phyloP scores from a whole-genome alignment of 2,329 filamentous ascomycete species.

The Dendrostoma leiphaemia region DNA sequence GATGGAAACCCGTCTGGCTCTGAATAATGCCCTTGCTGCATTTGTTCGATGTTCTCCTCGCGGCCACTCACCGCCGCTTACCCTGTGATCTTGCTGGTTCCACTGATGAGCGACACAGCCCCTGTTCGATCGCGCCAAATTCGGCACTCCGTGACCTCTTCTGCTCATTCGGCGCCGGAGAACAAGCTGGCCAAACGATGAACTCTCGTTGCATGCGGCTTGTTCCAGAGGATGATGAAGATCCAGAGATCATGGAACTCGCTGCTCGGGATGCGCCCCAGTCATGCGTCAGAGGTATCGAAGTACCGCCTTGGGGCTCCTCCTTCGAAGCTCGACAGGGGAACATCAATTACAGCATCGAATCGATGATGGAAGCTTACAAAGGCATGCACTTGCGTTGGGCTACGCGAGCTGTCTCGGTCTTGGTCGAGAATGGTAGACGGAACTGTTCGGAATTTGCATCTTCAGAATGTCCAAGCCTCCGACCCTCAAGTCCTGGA shows the following conservation, averaged over 20 bases:
- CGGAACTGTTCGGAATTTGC: conserved; percentile 11
- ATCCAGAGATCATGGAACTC: too few relatives aligned
- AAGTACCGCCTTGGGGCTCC: too few relatives aligned
- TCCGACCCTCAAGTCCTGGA: neutral
- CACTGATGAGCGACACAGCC: conserved; percentile 8
- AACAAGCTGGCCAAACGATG: neutral
- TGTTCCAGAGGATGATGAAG: neutral
- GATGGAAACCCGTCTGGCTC: neutral
- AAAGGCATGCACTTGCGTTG: too few relatives aligned
- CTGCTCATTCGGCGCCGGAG: neutral
- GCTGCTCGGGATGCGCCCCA: too few relatives aligned
- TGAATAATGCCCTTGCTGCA: neutral
- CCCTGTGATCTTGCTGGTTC: conserved; percentile 5
- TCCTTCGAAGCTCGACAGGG: too few relatives aligned
- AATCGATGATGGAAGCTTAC: too few relatives aligned
- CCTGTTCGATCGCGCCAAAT: conserved; percentile 11
- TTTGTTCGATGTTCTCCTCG: neutral
- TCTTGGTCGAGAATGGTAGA: conserved; percentile 9
- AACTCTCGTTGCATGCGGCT: neutral
- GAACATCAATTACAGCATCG: too few relatives aligned
- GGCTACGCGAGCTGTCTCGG: too few relatives aligned
- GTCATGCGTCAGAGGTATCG: too few relatives aligned
- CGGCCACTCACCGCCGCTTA: conserved; percentile 12
- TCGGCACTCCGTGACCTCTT: conserved; percentile 10
- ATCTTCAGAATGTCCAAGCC: conserved; percentile 1